A percentile compares a stretch with the other conserved stretches of the same genome.
Evolutionary conservation across 73 alveolate genomes (phyloP).

Genomic region (Stentor coeruleus): DNA sequence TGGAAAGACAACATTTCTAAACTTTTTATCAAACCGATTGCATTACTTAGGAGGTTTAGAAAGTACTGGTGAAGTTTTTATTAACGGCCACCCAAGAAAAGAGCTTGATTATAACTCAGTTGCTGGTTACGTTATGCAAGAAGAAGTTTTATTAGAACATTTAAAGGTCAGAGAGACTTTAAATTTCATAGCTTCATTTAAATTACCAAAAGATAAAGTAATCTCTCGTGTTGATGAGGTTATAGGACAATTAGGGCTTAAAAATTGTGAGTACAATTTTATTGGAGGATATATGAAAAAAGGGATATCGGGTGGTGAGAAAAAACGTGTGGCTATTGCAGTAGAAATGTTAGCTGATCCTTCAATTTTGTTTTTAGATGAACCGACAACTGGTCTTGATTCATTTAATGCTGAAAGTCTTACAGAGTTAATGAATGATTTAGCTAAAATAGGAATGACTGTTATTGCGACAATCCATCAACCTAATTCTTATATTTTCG

Average conservation of each 20-base stretch:
- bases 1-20: conserved; percentile 91
- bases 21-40: conserved; percentile 73
- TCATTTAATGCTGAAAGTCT: conserved; percentile 47
- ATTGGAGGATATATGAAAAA: conserved; percentile 82
- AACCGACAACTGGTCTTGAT: conserved; percentile 91
- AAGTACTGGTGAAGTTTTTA: conserved; percentile 69
- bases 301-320: conserved; percentile 96
- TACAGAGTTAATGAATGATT: conserved; percentile 20
- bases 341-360: conserved; percentile 95
- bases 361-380: conserved; percentile 80
- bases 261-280: conserved; percentile 69
- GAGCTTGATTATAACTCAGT: conserved; percentile 53
- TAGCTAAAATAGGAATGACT: conserved; percentile 34
- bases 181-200: conserved; percentile 79
- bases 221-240: conserved; percentile 62
- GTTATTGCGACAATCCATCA: conserved; percentile 56
- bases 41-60: conserved; percentile 42
- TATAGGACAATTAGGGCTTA: conserved; percentile 62
- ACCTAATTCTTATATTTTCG: conserved; percentile 44
- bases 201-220: conserved; percentile 54
- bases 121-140: conserved; percentile 86
- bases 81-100: conserved; percentile 66
- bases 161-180: conserved; percentile 84
- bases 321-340: conserved; percentile 93
- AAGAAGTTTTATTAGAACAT: conserved; percentile 76